Evolutionary conservation across 352 stramenopile genomes (phyloP).

Genomic region (Globisporangium apiculatum): DNA sequence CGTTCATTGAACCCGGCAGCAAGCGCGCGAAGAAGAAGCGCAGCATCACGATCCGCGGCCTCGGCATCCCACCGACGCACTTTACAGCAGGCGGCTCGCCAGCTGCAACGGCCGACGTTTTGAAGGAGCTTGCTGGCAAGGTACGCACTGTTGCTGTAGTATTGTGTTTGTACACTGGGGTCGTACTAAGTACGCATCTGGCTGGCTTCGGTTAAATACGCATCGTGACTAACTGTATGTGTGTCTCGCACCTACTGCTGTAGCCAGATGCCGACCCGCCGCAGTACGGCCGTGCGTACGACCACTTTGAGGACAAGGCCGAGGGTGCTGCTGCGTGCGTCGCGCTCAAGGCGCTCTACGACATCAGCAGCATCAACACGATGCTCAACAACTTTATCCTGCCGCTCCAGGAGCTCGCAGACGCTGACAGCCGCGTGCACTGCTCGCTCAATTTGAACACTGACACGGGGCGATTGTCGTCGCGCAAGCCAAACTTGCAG

Average conservation of each 20-base stretch:
- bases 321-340: constrained; percentile 92
- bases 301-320: constrained; percentile 91
- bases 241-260: no score
- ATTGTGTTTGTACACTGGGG: no score
- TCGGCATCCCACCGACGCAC: constrained; percentile 90
- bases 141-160: constrained; percentile 12
- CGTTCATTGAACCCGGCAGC: constrained; percentile 63
- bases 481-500: constrained; percentile 97
- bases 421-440: constrained; percentile 94
- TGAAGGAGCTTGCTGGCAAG: constrained; percentile 91
- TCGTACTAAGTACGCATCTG: no score
- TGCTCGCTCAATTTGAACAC: constrained; percentile 99
- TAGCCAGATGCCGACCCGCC: constrained; percentile 74
- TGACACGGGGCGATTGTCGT: constrained; percentile 96
- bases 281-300: constrained; percentile 80
- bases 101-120: constrained; percentile 91
- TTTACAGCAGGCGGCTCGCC: constrained; percentile 91
- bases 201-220: no score
- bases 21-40: constrained; percentile 72
- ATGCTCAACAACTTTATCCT: constrained; percentile 98
- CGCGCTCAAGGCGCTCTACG: constrained; percentile 91
- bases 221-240: no score
- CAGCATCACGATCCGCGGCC: constrained; percentile 75
- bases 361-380: constrained; percentile 97
- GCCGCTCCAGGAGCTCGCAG: constrained; percentile 89